Base-by-base conservation (phyloP, 306 rosid genomes). In the Lithocarpus polystachyus region DNA sequence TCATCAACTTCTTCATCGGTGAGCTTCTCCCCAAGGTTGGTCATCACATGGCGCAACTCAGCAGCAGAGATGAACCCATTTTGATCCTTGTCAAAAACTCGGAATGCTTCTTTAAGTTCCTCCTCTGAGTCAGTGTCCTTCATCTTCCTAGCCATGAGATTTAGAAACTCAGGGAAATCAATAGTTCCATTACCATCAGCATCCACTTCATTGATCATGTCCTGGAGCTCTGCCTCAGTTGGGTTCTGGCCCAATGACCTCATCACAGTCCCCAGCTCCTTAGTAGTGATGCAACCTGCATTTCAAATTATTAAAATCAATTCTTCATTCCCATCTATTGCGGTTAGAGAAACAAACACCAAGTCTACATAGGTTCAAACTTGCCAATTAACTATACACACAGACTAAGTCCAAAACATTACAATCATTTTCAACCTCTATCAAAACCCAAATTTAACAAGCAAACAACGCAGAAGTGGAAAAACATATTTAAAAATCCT, bases 131-230 rank as follows among this genome's bases (percentile, higher is more conserved):
- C 78, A 3, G 74, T 65, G 68, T 73, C 93, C 87, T 89, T 89
- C 86, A 87, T 85, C 82, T 83, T 83, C 78, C 89, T 72, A 1
- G 88, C 91, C 93, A 89, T 89, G 48, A 89, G 89, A 56, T 89
- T 85, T 40, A 89, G 83, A 74, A 89, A 89, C 74, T 89, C 93
- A 0, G 88, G 81, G 78, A 83, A 89, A 74, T 89, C 91, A 11
- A 89, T 89, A 37, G 91, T 89, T 3, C 93, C 93, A 22, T 89
- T 84, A 5, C 88, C 88, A 35, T 89, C 88, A 54, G 91, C 85
- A 82, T 89, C 93, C 9, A 85, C 91, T 73, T 89, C 93, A 62
- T 87, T 84, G n/a, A 89, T 87, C 91, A 89, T 89, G 77, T 85
- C 89, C 51, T 87, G 91, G 40, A 89, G 88, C 84, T 89, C 93